These are phyloP conservation scores for Backusella luteola DNA, from an alignment of 192 early-diverging fungal species.

Conservation along the genomic window DNA sequence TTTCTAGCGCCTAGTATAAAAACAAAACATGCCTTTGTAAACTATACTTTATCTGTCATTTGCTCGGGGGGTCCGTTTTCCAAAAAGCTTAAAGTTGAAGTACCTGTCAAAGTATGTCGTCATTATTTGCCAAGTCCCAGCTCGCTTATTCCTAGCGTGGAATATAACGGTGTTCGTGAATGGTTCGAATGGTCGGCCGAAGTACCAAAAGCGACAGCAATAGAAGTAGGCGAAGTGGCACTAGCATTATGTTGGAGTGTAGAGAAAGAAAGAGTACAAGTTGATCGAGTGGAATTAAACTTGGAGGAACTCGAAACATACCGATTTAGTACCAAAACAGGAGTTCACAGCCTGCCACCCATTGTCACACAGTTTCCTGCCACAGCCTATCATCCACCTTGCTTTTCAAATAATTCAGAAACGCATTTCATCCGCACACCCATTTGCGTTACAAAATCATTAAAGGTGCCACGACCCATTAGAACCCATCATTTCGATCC, in stretches of 20 bases:
- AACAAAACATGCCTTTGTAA: slow-evolving; percentile 33
- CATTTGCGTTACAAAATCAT: slow-evolving; percentile 13
- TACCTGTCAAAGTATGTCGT: slow-evolving; percentile 22
- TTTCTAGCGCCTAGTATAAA: slow-evolving; percentile 29
- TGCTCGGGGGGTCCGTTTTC: slow-evolving; percentile 31
- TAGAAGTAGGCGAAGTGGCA: slow-evolving; percentile 33
- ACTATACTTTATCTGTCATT: slow-evolving; percentile 26
- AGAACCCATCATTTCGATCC: slow-evolving; percentile 25
- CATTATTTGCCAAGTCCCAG: slow-evolving; percentile 35
- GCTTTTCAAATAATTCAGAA: slow-evolving; percentile 25
- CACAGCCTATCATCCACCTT: slow-evolving; percentile 26
- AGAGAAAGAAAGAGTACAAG: slow-evolving; percentile 35
- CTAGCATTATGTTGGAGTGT: slow-evolving; percentile 32
- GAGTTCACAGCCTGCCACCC: slow-evolving; percentile 22
- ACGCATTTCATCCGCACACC: slow-evolving; percentile 38
- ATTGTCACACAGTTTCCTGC: slow-evolving; percentile 25
- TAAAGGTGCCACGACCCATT: neutral
- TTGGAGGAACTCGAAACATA: slow-evolving; percentile 34
- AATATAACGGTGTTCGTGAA: slow-evolving; percentile 17
- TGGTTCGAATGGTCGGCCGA: slow-evolving; percentile 39
- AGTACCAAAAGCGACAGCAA: slow-evolving; percentile 31
- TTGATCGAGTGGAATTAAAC: slow-evolving; percentile 20
- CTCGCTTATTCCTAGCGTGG: slow-evolving; percentile 29
- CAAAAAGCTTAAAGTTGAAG: slow-evolving; percentile 27
- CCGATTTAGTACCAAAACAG: slow-evolving; percentile 22